Evolutionary conservation across 495 filamentous ascomycete species (phyloP), one percentile per base, ranked within the genome.

Genomic region (Lepidopterella palustris): DNA sequence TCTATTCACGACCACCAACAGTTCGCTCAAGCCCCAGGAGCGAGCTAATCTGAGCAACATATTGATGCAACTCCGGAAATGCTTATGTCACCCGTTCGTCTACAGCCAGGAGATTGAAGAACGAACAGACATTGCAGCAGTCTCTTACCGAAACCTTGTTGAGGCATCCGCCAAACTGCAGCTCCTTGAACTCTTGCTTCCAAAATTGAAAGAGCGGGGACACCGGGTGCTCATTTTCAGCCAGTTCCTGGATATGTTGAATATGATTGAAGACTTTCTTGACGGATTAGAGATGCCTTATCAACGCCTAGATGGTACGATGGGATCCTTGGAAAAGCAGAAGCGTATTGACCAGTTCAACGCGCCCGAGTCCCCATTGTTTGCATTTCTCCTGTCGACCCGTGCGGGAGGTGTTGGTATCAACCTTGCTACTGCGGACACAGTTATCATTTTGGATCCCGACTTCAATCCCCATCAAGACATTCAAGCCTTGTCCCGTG

Each of bases 381-480:
- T 97, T 67, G 89, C 85, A 0, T 97, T 99, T 72, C 74, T 97
- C 21, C 79, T 99, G 0, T 96, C 91, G 0, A 99, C 93, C 15
- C 85, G 93, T 60, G 91, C 93, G 5, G 93, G 93, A 35, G 93
- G 93, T 52, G 92, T 97, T 1, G 93, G 93, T 15, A 99, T 99
- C 76, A 99, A 99, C 67, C 81, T 99, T 48, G 93, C 95, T 0
- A 95, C 90, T 27, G 93, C 93, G 2, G 93, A 99, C 67, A 99
- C 95, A 0, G 93, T 99, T 61, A 97, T 99, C 55, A 96, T 99
- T 50, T 84, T 97, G 63, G 93, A 99, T 68, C 95, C 93, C 0
- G 93, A 99, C 67, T 97, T 96, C 76, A 99, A 99, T 63, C 93
- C 93, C 0, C 93, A 97, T 65, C 93, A 97, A 70, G 93, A 99